Conservation (phyloP, 2,329 filamentous ascomycete genomes). For the Calonectria fujianensis region DNA sequence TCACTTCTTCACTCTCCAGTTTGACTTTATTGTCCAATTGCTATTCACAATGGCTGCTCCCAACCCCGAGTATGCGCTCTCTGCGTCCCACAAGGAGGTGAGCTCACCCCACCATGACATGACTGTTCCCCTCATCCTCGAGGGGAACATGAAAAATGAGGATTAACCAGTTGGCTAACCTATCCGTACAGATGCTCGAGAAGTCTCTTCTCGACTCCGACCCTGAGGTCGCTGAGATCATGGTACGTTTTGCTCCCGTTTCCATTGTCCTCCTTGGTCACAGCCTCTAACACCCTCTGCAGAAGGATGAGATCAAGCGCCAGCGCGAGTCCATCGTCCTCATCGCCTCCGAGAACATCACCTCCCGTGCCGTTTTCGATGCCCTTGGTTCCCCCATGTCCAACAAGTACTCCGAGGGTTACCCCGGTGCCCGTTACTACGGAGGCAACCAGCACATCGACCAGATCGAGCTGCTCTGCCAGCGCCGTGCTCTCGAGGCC, state of each 20-base stretch:
- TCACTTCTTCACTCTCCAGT: constrained; percentile 16
- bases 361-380: constrained; percentile 97
- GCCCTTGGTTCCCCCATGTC: constrained; percentile 95
- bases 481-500: constrained; percentile 92
- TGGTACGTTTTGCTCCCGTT: constrained; percentile 76
- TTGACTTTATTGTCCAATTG: constrained; percentile 38
- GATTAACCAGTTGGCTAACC: constrained; percentile 41
- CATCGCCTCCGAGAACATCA: constrained; percentile 99
- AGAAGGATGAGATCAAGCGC: constrained; percentile 95
- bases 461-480: constrained; percentile 95
- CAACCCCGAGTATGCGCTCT: constrained; percentile 71
- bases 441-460: constrained; percentile 99
- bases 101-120: constrained; percentile 55
- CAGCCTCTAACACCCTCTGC: constrained; percentile 57
- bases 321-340: constrained; percentile 99
- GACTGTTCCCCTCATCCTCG: not conserved
- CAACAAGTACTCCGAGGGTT: constrained; percentile 99
- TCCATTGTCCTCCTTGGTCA: not conserved
- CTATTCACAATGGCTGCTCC: constrained; percentile 63
- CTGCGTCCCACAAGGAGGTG: constrained; percentile 73
- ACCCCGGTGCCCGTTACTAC: constrained; percentile 98
- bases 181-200: constrained; percentile 86
- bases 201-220: constrained; percentile 93
- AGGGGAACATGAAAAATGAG: not conserved
- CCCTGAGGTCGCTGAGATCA: constrained; percentile 95